Base-by-base conservation (phyloP, 495 filamentous ascomycete genomes). In the Hypoxylon lienhwacheense region DNA sequence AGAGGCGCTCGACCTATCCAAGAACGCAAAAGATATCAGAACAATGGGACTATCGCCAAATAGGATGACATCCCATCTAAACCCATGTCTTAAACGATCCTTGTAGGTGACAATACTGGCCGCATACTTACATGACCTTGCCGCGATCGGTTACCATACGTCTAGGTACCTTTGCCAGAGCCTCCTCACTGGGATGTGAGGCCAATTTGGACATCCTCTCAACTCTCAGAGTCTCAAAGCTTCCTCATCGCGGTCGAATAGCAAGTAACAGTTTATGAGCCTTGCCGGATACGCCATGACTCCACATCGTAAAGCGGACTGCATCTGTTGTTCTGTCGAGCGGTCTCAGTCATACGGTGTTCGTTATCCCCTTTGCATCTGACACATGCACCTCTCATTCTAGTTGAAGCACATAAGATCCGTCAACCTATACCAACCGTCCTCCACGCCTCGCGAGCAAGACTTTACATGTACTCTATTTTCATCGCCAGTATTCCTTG, bases 1-100 rank as follows among this genome's bases (percentile, higher is more conserved):
- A 56, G 58, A 61, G 58, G 58, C 58, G 51, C 52, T 61, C 58
- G 58, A 55, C 58, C 58, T 61, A 61, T 61, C 58, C 46, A 56
- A 52, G 36, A 41, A 34, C 36, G 47, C 37, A 50, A 54, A 54
- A 47, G 46, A 55, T 34, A 24, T 36, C 52, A 53, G 52, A 48
- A 52, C 34, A 43, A 43, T 45, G 43, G 58, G 44, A 47, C 47
- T 43, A 52, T 47, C 42, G 47, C 58, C 58, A 61, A 61, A 61
- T 61, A 61, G 58, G 58, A 61, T 56, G 58, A 24, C 58, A 56
- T 55, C 58, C 58, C 53, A 47, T 42, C 47, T 45, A 43, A 56
- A 61, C 52, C 58, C 58, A 52, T 61, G 58, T 61, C 58, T 61
- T 61, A 56, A 35, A 53, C 48, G 58, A 61, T 43, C 58, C 58